These are phyloP conservation scores for Penicillium sp. DNA, from an alignment of 2,329 filamentous ascomycete species.

Conservation along the genomic window DNA sequence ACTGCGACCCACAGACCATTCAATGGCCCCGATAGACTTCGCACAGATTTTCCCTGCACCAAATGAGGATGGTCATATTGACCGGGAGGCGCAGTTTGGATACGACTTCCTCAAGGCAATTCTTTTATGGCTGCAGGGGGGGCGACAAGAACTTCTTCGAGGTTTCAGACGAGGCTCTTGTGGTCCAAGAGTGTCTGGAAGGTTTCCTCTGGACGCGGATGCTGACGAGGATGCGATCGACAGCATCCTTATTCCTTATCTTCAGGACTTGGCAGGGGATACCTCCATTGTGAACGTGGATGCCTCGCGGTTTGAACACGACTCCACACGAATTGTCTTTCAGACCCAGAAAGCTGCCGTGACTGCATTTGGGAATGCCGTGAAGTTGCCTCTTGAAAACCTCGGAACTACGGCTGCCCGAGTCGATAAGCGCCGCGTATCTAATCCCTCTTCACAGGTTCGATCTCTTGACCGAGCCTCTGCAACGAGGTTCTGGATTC, in stretches of 20 bases:
- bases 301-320: conserved; percentile 57
- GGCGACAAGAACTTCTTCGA: conserved; percentile 53
- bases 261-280: conserved; percentile 53
- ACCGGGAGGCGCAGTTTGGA: conserved; percentile 53
- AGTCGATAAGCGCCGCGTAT: conserved; percentile 18
- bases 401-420: conserved; percentile 42
- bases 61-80: conserved; percentile 41
- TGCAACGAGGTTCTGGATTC: conserved; percentile 55
- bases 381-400: conserved; percentile 54
- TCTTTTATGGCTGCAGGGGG: conserved; percentile 61
- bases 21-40: conserved; percentile 39
- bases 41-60: conserved; percentile 49
- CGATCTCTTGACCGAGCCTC: conserved; percentile 35
- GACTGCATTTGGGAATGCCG: conserved; percentile 53
- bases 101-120: conserved; percentile 66
- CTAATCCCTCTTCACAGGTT: conserved; percentile 23
- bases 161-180: conserved; percentile 54
- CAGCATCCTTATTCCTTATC: conserved; percentile 57
- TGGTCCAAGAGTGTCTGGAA: conserved; percentile 40
- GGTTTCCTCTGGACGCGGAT: conserved; percentile 54
- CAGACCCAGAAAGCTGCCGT: conserved; percentile 55
- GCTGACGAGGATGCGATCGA: conserved; percentile 56
- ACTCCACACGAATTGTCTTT: conserved; percentile 54
- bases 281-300: conserved; percentile 56
- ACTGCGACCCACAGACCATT: not conserved